A percentile compares a stretch with the other conserved stretches of the same genome.
These are phyloP conservation scores for Eucalyptus shirleyi DNA, from an alignment of 345 rosid genomes.

Conservation along the genomic window DNA sequence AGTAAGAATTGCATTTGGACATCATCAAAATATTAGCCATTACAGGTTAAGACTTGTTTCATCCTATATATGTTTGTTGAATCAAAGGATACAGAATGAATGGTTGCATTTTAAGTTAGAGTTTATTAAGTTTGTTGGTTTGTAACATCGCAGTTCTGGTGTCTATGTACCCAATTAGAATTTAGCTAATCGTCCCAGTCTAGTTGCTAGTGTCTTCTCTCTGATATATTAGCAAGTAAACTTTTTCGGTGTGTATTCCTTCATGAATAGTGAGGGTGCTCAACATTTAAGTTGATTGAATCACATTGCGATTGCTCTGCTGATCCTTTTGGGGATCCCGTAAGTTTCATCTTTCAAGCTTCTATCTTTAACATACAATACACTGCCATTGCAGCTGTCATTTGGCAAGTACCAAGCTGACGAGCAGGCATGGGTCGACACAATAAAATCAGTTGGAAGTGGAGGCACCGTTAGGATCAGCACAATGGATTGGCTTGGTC, in stretches of 20 bases:
- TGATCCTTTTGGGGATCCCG: not conserved
- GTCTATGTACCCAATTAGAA: not conserved
- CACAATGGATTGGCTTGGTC: slow-evolving; percentile 96
- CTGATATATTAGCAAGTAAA: not conserved
- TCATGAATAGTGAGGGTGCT: not conserved
- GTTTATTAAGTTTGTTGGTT: not conserved
- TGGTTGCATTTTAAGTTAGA: not conserved
- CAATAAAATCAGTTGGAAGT: slow-evolving; percentile 52
- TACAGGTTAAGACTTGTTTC: not conserved
- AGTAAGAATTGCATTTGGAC: not conserved
- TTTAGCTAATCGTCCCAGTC: not conserved
- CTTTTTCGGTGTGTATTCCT: not conserved
- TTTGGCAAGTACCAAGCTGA: slow-evolving; percentile 62
- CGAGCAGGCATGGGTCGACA: slow-evolving; percentile 84
- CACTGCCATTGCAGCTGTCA: slow-evolving; percentile 33
- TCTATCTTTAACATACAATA: not conserved
- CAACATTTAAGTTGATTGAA: not conserved
- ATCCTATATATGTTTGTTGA: not conserved
- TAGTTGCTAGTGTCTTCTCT: not conserved
- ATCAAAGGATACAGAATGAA: not conserved
- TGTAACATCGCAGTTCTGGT: fast-evolving
- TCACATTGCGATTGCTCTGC: not conserved
- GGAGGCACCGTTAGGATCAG: slow-evolving; percentile 61
- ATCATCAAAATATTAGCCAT: not conserved
- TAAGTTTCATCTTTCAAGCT: not conserved